Base-by-base conservation (phyloP, 108 stramenopile species). In the Asterionellopsis glacialis region DNA sequence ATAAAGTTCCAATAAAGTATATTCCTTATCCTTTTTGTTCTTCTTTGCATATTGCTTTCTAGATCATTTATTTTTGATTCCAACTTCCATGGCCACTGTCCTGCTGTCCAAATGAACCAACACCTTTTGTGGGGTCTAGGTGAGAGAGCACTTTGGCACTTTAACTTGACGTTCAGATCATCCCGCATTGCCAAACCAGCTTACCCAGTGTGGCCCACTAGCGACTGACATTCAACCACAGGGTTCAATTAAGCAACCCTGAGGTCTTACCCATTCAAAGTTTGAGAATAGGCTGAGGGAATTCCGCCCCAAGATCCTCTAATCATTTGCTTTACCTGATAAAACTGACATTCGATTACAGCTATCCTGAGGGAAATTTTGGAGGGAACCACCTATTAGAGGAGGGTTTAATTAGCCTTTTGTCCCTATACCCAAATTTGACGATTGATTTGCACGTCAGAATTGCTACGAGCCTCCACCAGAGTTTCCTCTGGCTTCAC, bases 271-370 rank as follows among this genome's bases (percentile, higher is more conserved):
- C 87, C 90, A 95, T 91, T 91, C 86, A 90, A 95, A 94, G 89
- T 94, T 91, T 95, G 93, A 95, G 93, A 95, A 95, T 91, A 91
- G 93, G 93, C 78, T 82, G 75, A 95, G 84, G 68, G 68, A 79
- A 82, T 87, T 90, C 58, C 89, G 73, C 74, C 82, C 89, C 94
- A 81, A 83, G 78, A 78, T 79, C 93, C 93, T 94, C 93, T 90
- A 94, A 91, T 94, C 93, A 94, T 94, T 94, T 87, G 94, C 94
- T 95, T 95, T 95, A 95, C 94, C 94, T 88, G 85, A 95, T 88
- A 88, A 88, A 87, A 90, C 84, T 95, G 83, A 80, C 24, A 57
- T 75, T 69, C n/a, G 72, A 85, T 85, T 66, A 80, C 77, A 85
- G 89, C 93, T 94, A 94, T 94, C 92, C 92, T 90, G 80, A 94